phyloP scores from a whole-genome alignment of 2,329 filamentous ascomycete species.

The Fusarium protoensiforme region DNA sequence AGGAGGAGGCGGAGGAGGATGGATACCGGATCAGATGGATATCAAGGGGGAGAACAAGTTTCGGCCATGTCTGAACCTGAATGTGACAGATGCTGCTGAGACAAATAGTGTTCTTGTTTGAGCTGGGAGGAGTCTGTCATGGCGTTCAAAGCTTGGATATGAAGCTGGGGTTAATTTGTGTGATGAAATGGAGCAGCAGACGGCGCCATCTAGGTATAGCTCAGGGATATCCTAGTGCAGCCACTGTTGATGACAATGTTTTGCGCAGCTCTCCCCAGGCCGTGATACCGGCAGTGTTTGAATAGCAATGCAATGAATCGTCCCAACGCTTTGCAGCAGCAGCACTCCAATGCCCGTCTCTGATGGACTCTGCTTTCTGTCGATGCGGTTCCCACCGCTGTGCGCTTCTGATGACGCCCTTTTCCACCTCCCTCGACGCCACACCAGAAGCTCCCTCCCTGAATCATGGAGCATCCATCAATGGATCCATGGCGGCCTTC shows the following conservation, averaged over 20 bases:
- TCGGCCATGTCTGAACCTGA: constrained; percentile 25
- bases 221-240: constrained; percentile 28
- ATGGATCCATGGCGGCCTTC: constrained; percentile 15
- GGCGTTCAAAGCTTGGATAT: constrained; percentile 15
- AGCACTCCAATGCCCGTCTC: constrained; percentile 1
- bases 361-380: constrained; percentile 7
- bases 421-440: constrained; percentile 32
- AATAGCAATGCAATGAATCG: not conserved
- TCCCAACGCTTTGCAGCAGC: not conserved
- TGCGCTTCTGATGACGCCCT: constrained; percentile 28
- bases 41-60: constrained; percentile 26
- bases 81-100: constrained; percentile 4
- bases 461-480: constrained; percentile 32
- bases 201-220: constrained; percentile 4
- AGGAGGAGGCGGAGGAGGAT: not conserved
- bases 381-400: constrained; percentile 1
- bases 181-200: not conserved
- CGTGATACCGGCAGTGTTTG: not conserved
- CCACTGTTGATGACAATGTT: constrained; percentile 7
- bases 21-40: not conserved
- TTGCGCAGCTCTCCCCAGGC: not conserved
- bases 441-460: constrained; percentile 32
- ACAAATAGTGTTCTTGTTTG: constrained; percentile 8
- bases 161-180: constrained; percentile 2
- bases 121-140: constrained; percentile 7